Evolutionary conservation across 108 stramenopile species (phyloP).

Genomic region (Cylindrotheca fusiformis): DNA sequence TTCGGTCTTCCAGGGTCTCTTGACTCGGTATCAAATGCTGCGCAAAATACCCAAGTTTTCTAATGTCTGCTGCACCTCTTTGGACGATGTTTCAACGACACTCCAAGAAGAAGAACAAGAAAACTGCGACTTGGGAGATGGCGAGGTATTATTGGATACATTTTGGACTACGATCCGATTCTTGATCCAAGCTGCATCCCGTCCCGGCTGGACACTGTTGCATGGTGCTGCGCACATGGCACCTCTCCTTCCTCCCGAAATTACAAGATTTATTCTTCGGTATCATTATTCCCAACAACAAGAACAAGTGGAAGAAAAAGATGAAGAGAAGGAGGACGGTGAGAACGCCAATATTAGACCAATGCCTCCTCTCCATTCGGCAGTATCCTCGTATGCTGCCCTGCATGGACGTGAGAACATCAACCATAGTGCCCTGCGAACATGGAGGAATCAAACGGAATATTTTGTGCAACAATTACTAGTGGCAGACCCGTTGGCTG

Average conservation of each 20-base stretch:
- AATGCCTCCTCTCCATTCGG: too few species aligned
- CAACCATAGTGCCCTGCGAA: background rate
- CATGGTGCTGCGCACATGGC: background rate
- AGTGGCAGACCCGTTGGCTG: background rate
- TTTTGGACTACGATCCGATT: background rate
- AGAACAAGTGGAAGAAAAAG: too few species aligned
- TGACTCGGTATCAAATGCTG: background rate
- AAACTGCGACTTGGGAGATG: too few species aligned
- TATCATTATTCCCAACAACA: too few species aligned
- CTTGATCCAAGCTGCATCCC: background rate
- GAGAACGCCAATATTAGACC: too few species aligned
- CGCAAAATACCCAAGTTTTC: background rate
- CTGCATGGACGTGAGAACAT: background rate
- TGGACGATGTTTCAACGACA: too few species aligned
- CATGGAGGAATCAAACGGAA: background rate
- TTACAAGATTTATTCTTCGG: background rate
- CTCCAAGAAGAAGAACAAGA: too few species aligned
- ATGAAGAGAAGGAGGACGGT: too few species aligned
- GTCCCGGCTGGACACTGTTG: background rate
- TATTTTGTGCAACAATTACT: background rate
- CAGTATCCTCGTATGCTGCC: background rate
- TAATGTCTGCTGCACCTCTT: too few species aligned
- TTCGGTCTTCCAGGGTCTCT: background rate
- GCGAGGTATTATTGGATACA: too few species aligned
- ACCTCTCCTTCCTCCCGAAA: background rate